These are phyloP conservation scores for Thalassiosira exigua DNA, from an alignment of 352 stramenopile genomes.

Conservation along the genomic window DNA sequence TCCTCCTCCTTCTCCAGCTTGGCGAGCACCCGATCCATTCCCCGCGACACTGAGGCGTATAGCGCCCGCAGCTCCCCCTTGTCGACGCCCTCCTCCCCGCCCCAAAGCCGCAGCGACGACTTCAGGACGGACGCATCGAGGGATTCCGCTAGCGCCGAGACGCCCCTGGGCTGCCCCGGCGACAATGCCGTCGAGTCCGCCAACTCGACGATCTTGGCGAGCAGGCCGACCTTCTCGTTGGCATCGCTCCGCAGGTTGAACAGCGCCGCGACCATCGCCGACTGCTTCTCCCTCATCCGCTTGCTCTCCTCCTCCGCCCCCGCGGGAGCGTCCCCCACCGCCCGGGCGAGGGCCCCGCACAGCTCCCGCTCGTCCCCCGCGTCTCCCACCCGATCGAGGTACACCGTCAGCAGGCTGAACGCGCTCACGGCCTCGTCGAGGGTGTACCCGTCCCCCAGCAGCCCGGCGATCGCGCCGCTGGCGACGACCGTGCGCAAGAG, in stretches of 20 bases:
- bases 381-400: slow-evolving; percentile 66
- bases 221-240: slow-evolving; percentile 67
- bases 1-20: slow-evolving; percentile 26
- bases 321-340: slow-evolving; percentile 19
- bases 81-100: slow-evolving; percentile 10
- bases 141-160: slow-evolving; percentile 49
- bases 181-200: slow-evolving; percentile 44
- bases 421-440: slow-evolving; percentile 68
- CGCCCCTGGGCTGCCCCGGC: slow-evolving; percentile 29
- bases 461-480: slow-evolving; percentile 46
- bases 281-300: slow-evolving; percentile 42
- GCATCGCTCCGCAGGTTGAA: slow-evolving; percentile 78
- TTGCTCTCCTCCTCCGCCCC: slow-evolving; percentile 1
- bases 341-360: slow-evolving; percentile 50
- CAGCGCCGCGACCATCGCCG: slow-evolving; percentile 69
- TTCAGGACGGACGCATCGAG: slow-evolving; percentile 56
- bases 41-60: slow-evolving; percentile 60
- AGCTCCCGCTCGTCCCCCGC: slow-evolving; percentile 32
- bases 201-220: slow-evolving; percentile 71
- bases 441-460: slow-evolving; percentile 41
- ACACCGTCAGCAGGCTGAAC: slow-evolving; percentile 69
- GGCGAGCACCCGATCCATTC: slow-evolving; percentile 45
- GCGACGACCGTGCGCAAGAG: slow-evolving; percentile 64
- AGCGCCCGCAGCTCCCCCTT: slow-evolving; percentile 46
- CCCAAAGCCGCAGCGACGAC: slow-evolving; percentile 41